Percentiles rank a stretch among this genome's conserved stretches.
phyloP scores from a whole-genome alignment of 257 asterid species.

The Plantago ovata region DNA sequence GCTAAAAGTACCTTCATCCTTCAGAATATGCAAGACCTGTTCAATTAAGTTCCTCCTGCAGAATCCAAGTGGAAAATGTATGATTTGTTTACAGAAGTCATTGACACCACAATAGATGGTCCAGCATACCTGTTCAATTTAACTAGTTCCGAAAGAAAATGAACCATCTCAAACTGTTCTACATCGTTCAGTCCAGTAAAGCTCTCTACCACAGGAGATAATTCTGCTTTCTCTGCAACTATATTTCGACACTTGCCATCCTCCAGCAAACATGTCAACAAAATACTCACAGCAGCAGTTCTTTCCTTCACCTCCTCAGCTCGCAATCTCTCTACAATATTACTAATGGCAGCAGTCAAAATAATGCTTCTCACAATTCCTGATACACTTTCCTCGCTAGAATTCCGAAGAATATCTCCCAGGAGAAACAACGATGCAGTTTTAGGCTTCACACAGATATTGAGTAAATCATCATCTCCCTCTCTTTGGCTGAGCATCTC shows the following conservation, averaged over 20 bases:
- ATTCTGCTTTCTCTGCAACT: conserved; percentile 54
- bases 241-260: conserved; percentile 72
- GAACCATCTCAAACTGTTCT: conserved; percentile 55
- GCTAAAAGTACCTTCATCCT: conserved; percentile 70
- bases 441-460: conserved; percentile 44
- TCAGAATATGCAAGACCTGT: conserved; percentile 54
- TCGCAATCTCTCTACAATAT: conserved; percentile 36
- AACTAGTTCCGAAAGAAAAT: conserved; percentile 59
- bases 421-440: conserved; percentile 57
- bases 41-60: conserved; percentile 63
- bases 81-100: background rate
- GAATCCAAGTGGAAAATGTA: conserved; percentile 9
- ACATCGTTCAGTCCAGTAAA: conserved; percentile 41
- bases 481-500: conserved; percentile 28
- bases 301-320: conserved; percentile 52
- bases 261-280: conserved; percentile 63
- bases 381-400: conserved; percentile 25
- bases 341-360: conserved; percentile 33
- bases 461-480: conserved; percentile 23
- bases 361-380: conserved; percentile 32
- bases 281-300: conserved; percentile 48
- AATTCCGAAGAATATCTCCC: conserved; percentile 39
- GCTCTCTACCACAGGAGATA: conserved; percentile 45
- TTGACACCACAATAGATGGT: background rate
- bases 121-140: conserved; percentile 59